phyloP scores from a whole-genome alignment of 2,329 filamentous ascomycete genomes.

The Curvularia eragrostidis region DNA sequence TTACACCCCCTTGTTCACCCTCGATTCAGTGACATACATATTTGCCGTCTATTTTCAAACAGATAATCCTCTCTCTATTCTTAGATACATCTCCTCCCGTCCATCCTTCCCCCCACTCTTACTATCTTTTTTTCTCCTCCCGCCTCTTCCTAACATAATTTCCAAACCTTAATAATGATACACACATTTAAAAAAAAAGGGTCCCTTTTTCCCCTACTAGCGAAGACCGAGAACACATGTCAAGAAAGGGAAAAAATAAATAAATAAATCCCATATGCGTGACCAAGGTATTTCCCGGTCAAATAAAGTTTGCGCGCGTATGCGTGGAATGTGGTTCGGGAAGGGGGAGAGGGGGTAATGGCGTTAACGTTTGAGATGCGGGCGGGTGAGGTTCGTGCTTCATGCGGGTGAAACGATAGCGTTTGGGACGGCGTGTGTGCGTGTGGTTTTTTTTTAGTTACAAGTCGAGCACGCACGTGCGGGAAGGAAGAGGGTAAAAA shows the following conservation, averaged over 20 bases:
- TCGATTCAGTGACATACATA: background rate
- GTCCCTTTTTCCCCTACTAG: no score
- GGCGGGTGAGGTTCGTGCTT: background rate
- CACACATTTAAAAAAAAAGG: no score
- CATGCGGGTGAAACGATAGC: background rate
- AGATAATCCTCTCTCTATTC: background rate
- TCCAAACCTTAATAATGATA: no score
- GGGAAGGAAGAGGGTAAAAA: no score
- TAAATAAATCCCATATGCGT: no score
- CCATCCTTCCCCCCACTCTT: background rate
- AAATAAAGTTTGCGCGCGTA: background rate
- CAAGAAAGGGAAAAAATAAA: no score
- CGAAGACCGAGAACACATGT: no score
- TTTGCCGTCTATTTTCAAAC: background rate
- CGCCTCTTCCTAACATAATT: background rate
- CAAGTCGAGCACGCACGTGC: background rate
- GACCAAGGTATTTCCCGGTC: background rate
- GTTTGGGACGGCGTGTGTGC: background rate
- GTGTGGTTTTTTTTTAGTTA: background rate
- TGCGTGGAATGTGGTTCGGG: no score
- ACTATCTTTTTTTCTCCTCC: background rate
- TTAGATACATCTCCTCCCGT: background rate
- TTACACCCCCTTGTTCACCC: background rate
- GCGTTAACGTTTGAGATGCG: background rate
- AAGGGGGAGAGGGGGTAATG: no score